Conservation (phyloP, 257 asterid species). For the Plantago elongata region DNA sequence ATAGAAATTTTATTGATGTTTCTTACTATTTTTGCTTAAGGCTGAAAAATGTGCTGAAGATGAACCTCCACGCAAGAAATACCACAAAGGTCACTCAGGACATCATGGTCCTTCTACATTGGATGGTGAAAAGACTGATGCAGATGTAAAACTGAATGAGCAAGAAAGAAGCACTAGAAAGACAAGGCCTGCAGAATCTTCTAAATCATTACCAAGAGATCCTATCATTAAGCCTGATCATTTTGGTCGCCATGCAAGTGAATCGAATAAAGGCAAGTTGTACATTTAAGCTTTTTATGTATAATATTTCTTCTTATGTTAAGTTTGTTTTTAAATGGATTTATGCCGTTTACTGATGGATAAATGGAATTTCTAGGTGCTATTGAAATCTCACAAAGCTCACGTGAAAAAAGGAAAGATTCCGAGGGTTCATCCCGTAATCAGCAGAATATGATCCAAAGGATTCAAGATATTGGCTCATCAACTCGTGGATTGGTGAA, state of each 20-base stretch:
- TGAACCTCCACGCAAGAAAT: slow-evolving; percentile 36
- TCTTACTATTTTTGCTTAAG: slow-evolving; percentile 15
- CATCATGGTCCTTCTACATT: slow-evolving; percentile 25
- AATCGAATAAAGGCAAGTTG: slow-evolving; percentile 17
- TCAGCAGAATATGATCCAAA: slow-evolving; percentile 12
- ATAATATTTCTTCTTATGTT: slow-evolving; percentile 1
- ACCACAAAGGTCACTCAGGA: slow-evolving; percentile 19
- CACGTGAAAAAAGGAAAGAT: slow-evolving; percentile 2
- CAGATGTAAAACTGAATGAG: slow-evolving; percentile 17
- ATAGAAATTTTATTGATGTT: slow-evolving; percentile 5
- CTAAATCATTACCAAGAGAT: slow-evolving; percentile 19
- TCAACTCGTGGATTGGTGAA: slow-evolving; percentile 37
- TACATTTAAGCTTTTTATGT: slow-evolving; percentile 1
- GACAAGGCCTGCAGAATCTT: slow-evolving; percentile 13
- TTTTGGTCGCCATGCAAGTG: slow-evolving; percentile 1
- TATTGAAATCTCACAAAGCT: background rate
- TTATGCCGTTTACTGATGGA: background rate
- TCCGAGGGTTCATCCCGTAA: background rate
- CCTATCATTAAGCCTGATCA: slow-evolving; percentile 15
- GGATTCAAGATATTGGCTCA: slow-evolving; percentile 35
- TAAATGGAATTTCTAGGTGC: slow-evolving; percentile 17
- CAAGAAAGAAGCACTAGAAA: slow-evolving; percentile 13
- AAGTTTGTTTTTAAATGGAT: background rate
- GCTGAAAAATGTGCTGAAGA: slow-evolving; percentile 13
- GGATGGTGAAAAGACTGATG: slow-evolving; percentile 12